Conservation (phyloP, 176 grass and related monocot genomes). For the Themeda triandra region DNA sequence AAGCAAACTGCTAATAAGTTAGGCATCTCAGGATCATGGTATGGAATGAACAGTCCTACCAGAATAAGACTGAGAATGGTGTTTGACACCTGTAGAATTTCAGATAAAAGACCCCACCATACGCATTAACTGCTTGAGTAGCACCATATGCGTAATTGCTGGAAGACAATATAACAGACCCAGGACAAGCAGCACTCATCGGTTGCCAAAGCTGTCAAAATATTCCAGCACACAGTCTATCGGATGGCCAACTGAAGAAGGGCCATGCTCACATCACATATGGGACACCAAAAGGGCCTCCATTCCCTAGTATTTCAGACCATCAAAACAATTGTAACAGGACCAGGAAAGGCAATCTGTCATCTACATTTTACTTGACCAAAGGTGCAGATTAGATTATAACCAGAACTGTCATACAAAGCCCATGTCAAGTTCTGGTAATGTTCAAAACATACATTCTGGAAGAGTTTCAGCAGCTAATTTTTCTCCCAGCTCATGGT, state of each 20-base stretch:
- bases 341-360: neutral
- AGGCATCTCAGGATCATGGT: slow-evolving; percentile 18
- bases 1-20: slow-evolving; percentile 23
- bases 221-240: neutral
- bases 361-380: neutral
- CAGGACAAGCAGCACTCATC: neutral
- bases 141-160: neutral
- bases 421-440: too few relatives aligned
- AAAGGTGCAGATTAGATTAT: too few relatives aligned
- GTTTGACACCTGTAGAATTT: neutral
- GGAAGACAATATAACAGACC: neutral
- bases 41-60: neutral
- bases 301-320: neutral
- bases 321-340: neutral
- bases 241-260: neutral
- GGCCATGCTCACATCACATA: neutral
- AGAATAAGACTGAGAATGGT: slow-evolving; percentile 5
- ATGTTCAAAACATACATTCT: too few relatives aligned
- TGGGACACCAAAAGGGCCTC: neutral
- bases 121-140: neutral
- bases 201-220: neutral
- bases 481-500: neutral
- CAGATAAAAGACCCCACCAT: neutral
- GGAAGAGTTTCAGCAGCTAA: too few relatives aligned
- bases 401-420: too few relatives aligned